Base-by-base conservation (phyloP, 2,329 filamentous ascomycete genomes). In the Penicillium sp. region DNA sequence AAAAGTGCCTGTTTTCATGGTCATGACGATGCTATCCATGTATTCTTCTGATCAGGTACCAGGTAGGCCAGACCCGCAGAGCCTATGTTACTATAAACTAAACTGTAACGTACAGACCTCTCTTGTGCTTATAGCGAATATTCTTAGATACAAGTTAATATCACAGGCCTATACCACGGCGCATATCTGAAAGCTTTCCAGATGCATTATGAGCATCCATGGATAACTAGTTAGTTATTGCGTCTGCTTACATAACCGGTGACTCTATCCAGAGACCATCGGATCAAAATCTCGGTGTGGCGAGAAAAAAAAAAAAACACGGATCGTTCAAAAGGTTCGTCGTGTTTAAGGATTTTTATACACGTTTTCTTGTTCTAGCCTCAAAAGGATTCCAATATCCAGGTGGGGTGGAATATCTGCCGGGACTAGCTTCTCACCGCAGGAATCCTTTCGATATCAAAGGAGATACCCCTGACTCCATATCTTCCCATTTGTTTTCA, bases 251-350 rank as follows among this genome's bases (percentile, higher is more conserved):
- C 55, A 56, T 61, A 62, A 41, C 19, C 23, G 13, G 49, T 48
- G 42, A 43, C 35, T 59, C 41, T 51, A 55, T 62, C 55, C 53
- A 60, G 44, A 55, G 49, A 31, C 49, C 36, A 35, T 57, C 52
- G 59, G 55, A 44, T 57, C 49, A 53, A 58, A 62, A 57, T 60
- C 61, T 64, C 61, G 45, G 47, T 57, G 63, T 65, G 63, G 63
- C 63, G 54, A 62, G 36, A 59, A 51, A 52, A 36, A n/a, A 36
- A 36, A 39, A 54, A 45, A 15, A 29, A n/a, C 10, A 19, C 25
- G 17, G 21, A 12, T 48, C 21, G 38, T 39, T 55, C 21, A 12
- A 29, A 33, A 8, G n/a, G 25, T 21, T 31, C 15, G n/a, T 25
- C 31, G 9, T 10, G 13, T 50, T 17, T 6, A 36, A 31, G 17